Evolutionary conservation across 805 yeast species (phyloP), one percentile per base, ranked within the genome.

Genomic region (Saccharomycopsis sp.): DNA sequence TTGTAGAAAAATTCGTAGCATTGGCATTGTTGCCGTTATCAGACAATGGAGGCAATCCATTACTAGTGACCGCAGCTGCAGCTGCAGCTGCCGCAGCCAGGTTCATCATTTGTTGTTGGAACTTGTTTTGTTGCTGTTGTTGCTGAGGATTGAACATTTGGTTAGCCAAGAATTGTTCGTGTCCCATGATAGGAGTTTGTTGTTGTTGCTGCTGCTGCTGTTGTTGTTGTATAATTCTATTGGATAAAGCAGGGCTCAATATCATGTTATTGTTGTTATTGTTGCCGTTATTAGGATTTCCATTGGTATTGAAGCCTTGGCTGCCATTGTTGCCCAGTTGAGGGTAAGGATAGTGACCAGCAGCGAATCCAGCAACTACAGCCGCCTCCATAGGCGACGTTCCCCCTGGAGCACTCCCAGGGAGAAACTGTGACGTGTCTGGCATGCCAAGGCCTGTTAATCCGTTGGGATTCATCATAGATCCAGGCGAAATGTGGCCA

Each of bases 141-240:
- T 24, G 29, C 14, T 50, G 57, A n/a, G 57, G 57, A 19, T 53
- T 29, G 25, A 38, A 19, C 24, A 53, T 25, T 15, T n/a, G 55
- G n/a, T 35, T 42, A 44, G 24, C 35, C 35, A 41, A 24, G 38
- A 42, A 42, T 19, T 23, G 19, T 42, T 15, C 44, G 8, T 20
- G 24, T 19, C 44, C 22, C n/a, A 20, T 14, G 12, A 29, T 29
- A 29, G 38, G 38, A 7, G 38, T 29, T 29, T 29, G 38, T 29
- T 29, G 38, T 29, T 29, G 38, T 29, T 29, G 23, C 20, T 38
- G 56, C 29, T n/a, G 34, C 17, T 12, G 52, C 14, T n/a, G 34
- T 25, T 15, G 51, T 5, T 14, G 47, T 12, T 23, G 51, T 38
- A 19, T 19, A 25, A 20, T 41, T 19, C 51, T 29, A 34, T 53